A percentile compares a stretch with the other conserved stretches of the same genome.
These are phyloP conservation scores for Nephelium lappaceum DNA, from an alignment of 345 rosid genomes.

Conservation along the genomic window DNA sequence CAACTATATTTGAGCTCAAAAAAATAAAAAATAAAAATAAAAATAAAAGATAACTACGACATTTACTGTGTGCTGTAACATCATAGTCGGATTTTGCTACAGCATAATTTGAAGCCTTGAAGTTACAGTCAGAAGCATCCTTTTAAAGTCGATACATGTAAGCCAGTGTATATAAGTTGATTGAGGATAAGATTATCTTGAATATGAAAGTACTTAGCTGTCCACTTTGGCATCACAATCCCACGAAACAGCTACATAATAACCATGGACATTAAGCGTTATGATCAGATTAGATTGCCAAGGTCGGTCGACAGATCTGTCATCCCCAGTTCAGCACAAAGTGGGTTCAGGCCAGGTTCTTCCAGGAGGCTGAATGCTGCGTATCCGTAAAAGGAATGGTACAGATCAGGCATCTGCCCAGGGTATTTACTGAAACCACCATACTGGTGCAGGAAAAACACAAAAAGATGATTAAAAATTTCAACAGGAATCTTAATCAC, in stretches of 20 bases:
- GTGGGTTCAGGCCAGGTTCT: constrained; percentile 63
- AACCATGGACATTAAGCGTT: neutral
- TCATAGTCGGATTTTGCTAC: neutral
- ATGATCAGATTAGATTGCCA: constrained; percentile 37
- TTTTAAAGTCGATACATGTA: neutral
- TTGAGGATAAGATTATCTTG: neutral
- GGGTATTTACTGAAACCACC: constrained; percentile 90
- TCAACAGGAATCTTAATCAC: neutral
- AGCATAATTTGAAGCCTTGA: neutral
- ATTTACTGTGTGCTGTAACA: too few relatives aligned
- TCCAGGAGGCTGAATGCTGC: constrained; percentile 87
- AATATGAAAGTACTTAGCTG: neutral
- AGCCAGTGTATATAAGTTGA: neutral
- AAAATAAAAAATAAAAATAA: too few relatives aligned
- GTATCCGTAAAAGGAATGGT: constrained; percentile 81
- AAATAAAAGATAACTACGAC: neutral
- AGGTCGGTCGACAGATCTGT: constrained; percentile 39
- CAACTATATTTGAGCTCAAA: neutral
- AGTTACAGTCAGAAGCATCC: neutral
- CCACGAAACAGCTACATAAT: neutral
- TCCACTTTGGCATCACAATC: neutral
- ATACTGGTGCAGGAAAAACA: constrained; percentile 44
- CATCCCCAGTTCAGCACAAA: constrained; percentile 72
- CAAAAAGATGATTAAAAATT: constrained; percentile 12
- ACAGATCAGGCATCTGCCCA: constrained; percentile 64